Evolutionary conservation across 169 alveolate species (phyloP).

Genomic region (Plasmodium sp.): DNA sequence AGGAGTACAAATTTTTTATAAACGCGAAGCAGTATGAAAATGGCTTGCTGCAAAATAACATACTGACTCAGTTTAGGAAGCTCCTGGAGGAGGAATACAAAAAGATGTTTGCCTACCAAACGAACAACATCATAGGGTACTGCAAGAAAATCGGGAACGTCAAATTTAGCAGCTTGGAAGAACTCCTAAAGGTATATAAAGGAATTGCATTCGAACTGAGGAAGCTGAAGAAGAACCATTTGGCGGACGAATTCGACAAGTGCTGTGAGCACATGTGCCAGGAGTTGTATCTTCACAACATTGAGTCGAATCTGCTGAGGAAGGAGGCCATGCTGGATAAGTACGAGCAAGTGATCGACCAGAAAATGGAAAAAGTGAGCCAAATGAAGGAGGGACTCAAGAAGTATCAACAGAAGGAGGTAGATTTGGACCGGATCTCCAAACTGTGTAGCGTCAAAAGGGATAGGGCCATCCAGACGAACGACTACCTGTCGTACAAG

Average conservation of each 20-base stretch:
- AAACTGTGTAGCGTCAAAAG: conserved; percentile 25
- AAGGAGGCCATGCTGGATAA: conserved; percentile 40
- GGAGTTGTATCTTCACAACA: conserved; percentile 60
- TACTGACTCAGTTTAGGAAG: conserved; percentile 36
- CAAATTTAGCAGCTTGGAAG: conserved; percentile 53
- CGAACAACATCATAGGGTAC: conserved; percentile 49
- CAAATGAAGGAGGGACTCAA: conserved; percentile 19
- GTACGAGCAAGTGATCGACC: conserved; percentile 50
- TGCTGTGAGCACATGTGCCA: conserved; percentile 76
- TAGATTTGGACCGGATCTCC: conserved; percentile 16
- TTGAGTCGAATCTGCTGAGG: conserved; percentile 31
- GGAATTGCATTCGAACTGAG: conserved; percentile 41
- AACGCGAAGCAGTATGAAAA: conserved; percentile 53
- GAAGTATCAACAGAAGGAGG: conserved; percentile 23
- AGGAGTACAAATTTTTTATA: conserved; percentile 34
- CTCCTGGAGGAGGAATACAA: conserved; percentile 59
- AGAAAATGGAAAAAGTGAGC: conserved; percentile 35
- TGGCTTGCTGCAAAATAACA: conserved; percentile 57
- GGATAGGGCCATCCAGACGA: conserved; percentile 37
- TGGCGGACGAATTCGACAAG: conserved; percentile 70
- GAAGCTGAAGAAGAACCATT: conserved; percentile 29
- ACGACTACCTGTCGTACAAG: conserved; percentile 53
- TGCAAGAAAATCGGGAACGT: conserved; percentile 44
- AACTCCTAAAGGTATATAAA: conserved; percentile 67
- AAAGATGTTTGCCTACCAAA: conserved; percentile 75